phyloP scores from a whole-genome alignment of 2,329 filamentous ascomycete genomes.

The Ceratocystis cacaofunesta region DNA sequence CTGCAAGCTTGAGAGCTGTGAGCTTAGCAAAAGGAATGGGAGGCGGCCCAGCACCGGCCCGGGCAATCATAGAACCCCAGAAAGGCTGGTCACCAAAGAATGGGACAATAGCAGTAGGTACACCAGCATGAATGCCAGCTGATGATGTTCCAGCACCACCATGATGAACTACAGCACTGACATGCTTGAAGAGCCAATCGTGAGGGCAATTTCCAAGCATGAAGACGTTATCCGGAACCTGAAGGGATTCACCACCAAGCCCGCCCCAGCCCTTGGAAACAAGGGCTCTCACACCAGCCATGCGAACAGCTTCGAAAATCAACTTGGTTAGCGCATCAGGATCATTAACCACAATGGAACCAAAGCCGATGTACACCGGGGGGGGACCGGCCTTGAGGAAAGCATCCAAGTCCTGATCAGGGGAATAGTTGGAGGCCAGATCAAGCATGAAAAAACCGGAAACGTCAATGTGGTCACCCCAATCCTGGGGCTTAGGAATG shows the following conservation, averaged over 20 bases:
- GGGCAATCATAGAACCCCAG: conserved; percentile 63
- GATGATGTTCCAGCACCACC: conserved; percentile 80
- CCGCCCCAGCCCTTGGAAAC: conserved; percentile 85
- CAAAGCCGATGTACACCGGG: conserved; percentile 71
- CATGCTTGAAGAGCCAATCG: conserved; percentile 74
- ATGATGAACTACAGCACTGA: conserved; percentile 73
- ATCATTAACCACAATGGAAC: conserved; percentile 68
- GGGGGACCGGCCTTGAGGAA: conserved; percentile 56
- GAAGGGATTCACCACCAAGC: conserved; percentile 54
- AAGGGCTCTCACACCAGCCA: conserved; percentile 57
- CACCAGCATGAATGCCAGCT: conserved; percentile 65
- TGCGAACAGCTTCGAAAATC: conserved; percentile 55
- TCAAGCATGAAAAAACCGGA: conserved; percentile 66
- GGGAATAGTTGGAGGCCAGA: conserved; percentile 49
- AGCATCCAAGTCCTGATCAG: conserved; percentile 46
- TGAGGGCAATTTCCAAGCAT: conserved; percentile 78
- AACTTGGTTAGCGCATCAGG: conserved; percentile 54
- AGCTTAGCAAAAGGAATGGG: conserved; percentile 56
- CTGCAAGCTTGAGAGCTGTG: conserved; percentile 49
- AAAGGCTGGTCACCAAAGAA: conserved; percentile 82
- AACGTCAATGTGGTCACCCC: conserved; percentile 55
- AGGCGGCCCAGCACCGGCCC: conserved; percentile 54
- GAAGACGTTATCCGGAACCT: conserved; percentile 60
- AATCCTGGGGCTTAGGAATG: conserved; percentile 66
- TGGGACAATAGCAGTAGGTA: conserved; percentile 68